Percentiles rank a stretch among this genome's conserved stretches.
These are phyloP conservation scores for Brassica cretica DNA, from an alignment of 345 rosid genomes.

Conservation along the genomic window DNA sequence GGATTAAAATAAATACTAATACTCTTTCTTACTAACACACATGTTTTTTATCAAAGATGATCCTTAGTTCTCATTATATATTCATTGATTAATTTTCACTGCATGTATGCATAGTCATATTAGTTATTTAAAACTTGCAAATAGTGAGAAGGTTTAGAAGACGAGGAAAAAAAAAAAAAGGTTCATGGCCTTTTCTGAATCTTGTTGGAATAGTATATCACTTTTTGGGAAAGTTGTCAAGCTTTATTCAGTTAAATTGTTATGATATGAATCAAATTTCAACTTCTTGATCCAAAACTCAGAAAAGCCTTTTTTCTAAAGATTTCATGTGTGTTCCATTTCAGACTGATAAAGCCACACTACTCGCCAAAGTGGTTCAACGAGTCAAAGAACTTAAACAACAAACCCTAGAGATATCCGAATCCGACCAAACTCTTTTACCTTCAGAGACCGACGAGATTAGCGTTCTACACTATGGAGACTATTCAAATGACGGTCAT, in stretches of 20 bases:
- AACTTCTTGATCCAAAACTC: conserved; percentile 20
- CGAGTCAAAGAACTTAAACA: conserved; percentile 86
- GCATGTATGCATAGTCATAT: not conserved
- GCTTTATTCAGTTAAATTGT: conserved; percentile 36
- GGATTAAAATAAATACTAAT: not conserved
- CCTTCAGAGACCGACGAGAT: conserved; percentile 93
- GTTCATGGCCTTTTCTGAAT: conserved; percentile 31
- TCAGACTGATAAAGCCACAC: conserved; percentile 96
- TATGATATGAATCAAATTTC: conserved; percentile 19
- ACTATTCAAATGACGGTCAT: conserved; percentile 64
- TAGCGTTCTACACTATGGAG: conserved; percentile 64
- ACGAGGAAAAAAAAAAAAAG: conserved; percentile 29
- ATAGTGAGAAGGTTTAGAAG: conserved; percentile 4
- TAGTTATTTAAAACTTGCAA: conserved; percentile 11
- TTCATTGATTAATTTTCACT: not conserved
- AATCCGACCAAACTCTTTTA: conserved; percentile 61
- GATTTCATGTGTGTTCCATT: conserved; percentile 8
- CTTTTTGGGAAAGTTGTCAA: conserved; percentile 50
- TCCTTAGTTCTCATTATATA: not conserved
- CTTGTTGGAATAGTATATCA: conserved; percentile 31
- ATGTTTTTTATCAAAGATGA: not conserved
- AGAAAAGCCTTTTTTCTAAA: not conserved
- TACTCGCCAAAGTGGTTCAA: conserved; percentile 91
- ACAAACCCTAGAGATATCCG: conserved; percentile 70
- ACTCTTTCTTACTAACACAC: not conserved